A percentile compares a stretch with the other conserved stretches of the same genome.
phyloP scores from a whole-genome alignment of 176 grass and related monocot genomes.

The Oryza glumipatula region DNA sequence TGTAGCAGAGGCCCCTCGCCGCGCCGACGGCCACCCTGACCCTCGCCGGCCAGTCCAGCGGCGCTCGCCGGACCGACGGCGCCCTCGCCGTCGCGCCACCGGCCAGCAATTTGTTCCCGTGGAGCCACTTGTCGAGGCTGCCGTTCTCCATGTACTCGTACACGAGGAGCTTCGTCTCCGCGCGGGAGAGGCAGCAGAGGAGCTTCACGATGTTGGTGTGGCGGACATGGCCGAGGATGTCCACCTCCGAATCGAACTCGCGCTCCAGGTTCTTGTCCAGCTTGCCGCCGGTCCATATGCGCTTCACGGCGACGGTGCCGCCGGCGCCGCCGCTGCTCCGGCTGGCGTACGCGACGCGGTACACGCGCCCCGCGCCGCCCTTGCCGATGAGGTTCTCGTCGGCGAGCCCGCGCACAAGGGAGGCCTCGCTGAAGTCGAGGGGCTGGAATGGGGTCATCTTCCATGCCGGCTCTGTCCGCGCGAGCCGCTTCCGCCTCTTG shows the following conservation, averaged over 20 bases:
- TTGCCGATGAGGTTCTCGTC: constrained; percentile 84
- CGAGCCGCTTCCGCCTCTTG: constrained; percentile 42
- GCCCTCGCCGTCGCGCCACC: not conserved
- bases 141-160: constrained; percentile 89
- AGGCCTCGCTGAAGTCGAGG: constrained; percentile 64
- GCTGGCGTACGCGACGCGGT: constrained; percentile 55
- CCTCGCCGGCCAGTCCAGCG: constrained; percentile 69
- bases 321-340: not conserved
- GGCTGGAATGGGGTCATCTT: constrained; percentile 80
- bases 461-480: constrained; percentile 48
- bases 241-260: constrained; percentile 78
- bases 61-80: not conserved
- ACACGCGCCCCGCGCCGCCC: constrained; percentile 72
- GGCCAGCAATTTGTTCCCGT: constrained; percentile 36
- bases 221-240: constrained; percentile 69
- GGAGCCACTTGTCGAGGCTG: constrained; percentile 82
- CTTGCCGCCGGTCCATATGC: constrained; percentile 58
- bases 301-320: constrained; percentile 79
- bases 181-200: constrained; percentile 73
- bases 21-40: constrained; percentile 69
- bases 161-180: constrained; percentile 81
- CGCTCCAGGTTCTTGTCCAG: constrained; percentile 52
- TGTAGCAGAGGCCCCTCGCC: constrained; percentile 68
- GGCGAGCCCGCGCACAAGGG: constrained; percentile 53
- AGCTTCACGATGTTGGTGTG: constrained; percentile 90